Evolutionary conservation across 768 basidiomycete species (phyloP).

Genomic region (Tricholoma matsutake): DNA sequence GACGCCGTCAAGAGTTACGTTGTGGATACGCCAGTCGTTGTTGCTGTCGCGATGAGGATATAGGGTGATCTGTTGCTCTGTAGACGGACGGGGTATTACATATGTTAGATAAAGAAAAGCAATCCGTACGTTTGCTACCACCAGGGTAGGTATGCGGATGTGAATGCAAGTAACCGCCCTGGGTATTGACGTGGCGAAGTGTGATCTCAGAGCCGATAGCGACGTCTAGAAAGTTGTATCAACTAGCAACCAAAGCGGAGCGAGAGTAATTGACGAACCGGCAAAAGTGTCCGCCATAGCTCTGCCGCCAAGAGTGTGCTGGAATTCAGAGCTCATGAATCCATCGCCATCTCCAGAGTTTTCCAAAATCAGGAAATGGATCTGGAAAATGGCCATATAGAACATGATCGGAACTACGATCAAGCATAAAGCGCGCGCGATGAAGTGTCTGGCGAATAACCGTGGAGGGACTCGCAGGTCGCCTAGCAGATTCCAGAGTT

Average conservation of each 20-base stretch:
- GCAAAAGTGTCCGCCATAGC: conserved; percentile 93
- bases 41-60: conserved; percentile 98
- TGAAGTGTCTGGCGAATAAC: conserved; percentile 80
- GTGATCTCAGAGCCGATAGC: conserved; percentile 79
- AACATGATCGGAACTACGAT: conserved; percentile 82
- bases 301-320: conserved; percentile 87
- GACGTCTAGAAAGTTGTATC: conserved; percentile 55
- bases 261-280: conserved; percentile 38
- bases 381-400: conserved; percentile 96
- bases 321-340: conserved; percentile 99
- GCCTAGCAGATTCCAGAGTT: conserved; percentile 88
- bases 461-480: conserved; percentile 76
- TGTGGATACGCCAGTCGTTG: conserved; percentile 87
- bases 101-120: not conserved
- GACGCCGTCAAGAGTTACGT: conserved; percentile 55
- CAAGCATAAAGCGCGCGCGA: conserved; percentile 85
- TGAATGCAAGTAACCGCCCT: conserved; percentile 98
- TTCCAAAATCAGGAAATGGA: conserved; percentile 87
- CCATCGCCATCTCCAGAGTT: conserved; percentile 96
- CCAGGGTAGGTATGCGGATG: conserved; percentile 87
- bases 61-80: conserved; percentile 98
- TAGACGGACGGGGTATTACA: not conserved
- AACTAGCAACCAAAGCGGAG: not conserved
- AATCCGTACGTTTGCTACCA: conserved; percentile 76
- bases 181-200: conserved; percentile 91